phyloP scores from a whole-genome alignment of 345 rosid species.

The Hibiscus trionum region DNA sequence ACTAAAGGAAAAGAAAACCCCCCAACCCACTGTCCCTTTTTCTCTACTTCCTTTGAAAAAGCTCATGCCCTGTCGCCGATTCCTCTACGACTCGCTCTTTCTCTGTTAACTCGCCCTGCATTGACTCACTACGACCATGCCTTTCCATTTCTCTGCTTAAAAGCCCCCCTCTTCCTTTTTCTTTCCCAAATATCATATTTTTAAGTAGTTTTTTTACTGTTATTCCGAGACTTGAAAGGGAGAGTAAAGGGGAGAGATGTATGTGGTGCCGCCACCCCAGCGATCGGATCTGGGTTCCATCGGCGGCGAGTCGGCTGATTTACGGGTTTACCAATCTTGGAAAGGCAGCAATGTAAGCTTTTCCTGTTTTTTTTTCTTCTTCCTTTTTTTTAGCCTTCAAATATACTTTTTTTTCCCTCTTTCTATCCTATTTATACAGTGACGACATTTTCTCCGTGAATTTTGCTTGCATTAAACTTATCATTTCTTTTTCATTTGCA shows the following conservation, averaged over 20 bases:
- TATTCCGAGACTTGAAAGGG: not conserved
- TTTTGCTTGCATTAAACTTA: not conserved
- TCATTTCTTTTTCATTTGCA: slow-evolving; percentile 22
- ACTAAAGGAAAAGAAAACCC: too few species aligned
- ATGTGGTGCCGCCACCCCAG: slow-evolving; percentile 86
- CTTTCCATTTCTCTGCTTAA: not conserved
- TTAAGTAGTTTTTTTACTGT: not conserved
- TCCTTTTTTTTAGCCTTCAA: not conserved
- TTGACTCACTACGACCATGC: not conserved
- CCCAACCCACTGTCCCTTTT: not conserved
- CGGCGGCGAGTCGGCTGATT: slow-evolving; percentile 43
- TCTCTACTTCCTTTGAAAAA: not conserved
- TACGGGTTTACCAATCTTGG: slow-evolving; percentile 78
- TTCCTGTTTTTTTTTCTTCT: not conserved
- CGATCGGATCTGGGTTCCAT: slow-evolving; percentile 58
- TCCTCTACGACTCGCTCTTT: slow-evolving; percentile 33
- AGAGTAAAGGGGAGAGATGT: slow-evolving; percentile 26
- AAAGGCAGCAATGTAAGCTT: slow-evolving; percentile 86
- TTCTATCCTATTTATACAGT: not conserved
- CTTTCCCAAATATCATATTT: not conserved
- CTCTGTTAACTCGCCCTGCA: slow-evolving; percentile 11
- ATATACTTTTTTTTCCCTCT: not conserved
- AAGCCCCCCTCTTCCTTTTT: not conserved
- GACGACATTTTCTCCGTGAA: not conserved
- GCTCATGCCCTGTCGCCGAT: slow-evolving; percentile 22